Evolutionary conservation across 495 filamentous ascomycete genomes (phyloP), one percentile per base, ranked within the genome.

Genomic region (Penicillium cosmopolitanum): DNA sequence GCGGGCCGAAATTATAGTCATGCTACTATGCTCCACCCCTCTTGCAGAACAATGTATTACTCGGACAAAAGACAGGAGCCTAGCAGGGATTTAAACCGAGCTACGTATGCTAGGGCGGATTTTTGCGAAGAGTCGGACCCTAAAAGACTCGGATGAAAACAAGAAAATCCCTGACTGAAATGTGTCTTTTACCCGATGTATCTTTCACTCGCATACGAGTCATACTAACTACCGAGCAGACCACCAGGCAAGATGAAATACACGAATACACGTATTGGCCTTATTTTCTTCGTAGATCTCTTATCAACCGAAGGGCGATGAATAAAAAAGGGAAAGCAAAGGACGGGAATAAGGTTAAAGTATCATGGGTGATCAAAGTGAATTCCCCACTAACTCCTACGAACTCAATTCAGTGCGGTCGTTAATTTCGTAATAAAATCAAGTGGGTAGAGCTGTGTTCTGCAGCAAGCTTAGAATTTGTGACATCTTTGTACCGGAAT

Each of bases 401-500:
- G n/a, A 44, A 44, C n/a, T n/a, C 13, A 44, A 44, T 44, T 2
- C 16, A 44, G 36, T 38, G 15, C 36, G n/a, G 15, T 38, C 36
- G 36, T 38, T 12, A 38, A 40, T 48, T 21, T 31, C 19, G 10
- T 6, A 43, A 38, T 13, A 12, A 38, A 38, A n/a, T 38, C 15
- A 38, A 13, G 36, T n/a, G 11, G 11, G 36, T 1, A 38, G 36
- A 38, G 15, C 36, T 0, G 56, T 46, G 9, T 36, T 61, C 33
- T 64, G 67, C 12, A 70, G 38, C 43, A 70, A 28, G 15, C 42
- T 52, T 28, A 70, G 34, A 13, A 70, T 47, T 4, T 66, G 53
- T 13, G 57, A 44, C 63, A 70, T 63, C 51, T 58, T 64, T 1
- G 62, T 51, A 4, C 67, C 67, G 4, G 67, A 68, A 55, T 70